Conservation (phyloP, 2,329 filamentous ascomycete genomes). For the Acarospora socialis region DNA sequence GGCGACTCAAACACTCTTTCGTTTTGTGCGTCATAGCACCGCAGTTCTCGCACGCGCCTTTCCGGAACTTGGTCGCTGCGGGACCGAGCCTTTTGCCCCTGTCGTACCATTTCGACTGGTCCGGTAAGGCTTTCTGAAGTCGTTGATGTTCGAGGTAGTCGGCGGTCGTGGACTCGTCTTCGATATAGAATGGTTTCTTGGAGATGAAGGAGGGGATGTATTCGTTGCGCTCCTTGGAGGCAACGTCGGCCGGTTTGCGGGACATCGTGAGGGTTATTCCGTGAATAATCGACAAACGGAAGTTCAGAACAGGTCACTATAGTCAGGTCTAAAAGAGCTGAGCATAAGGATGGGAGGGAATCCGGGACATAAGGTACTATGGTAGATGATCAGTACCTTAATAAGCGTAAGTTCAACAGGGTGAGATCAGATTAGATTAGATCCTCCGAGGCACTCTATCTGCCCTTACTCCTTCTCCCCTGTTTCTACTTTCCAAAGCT, state of each 20-base stretch:
- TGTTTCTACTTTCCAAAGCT: too few relatives aligned
- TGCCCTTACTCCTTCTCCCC: too few relatives aligned
- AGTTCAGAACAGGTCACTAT: too few relatives aligned
- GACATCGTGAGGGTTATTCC: too few relatives aligned
- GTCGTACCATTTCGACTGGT: slow-evolving; percentile 79
- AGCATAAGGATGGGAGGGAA: too few relatives aligned
- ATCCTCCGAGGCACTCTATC: too few relatives aligned
- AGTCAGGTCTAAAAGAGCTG: too few relatives aligned
- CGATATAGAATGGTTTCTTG: slow-evolving; percentile 91
- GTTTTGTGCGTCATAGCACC: slow-evolving; percentile 92
- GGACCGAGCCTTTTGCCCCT: slow-evolving; percentile 72
- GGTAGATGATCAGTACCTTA: too few relatives aligned
- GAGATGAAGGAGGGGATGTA: slow-evolving; percentile 98
- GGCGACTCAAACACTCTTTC: slow-evolving; percentile 82
- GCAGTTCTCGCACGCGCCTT: slow-evolving; percentile 97
- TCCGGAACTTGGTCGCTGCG: slow-evolving; percentile 90
- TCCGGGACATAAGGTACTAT: too few relatives aligned
- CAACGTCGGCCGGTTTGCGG: slow-evolving; percentile 38
- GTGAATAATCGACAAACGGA: too few relatives aligned
- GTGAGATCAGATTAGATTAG: too few relatives aligned
- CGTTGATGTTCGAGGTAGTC: slow-evolving; percentile 97
- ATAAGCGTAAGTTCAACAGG: too few relatives aligned
- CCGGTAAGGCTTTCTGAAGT: slow-evolving; percentile 54
- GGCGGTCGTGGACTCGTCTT: slow-evolving; percentile 56
- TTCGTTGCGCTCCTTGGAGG: slow-evolving; percentile 79